Conservation (phyloP, 441 rosid genomes). For the Flueggea neowawraea region DNA sequence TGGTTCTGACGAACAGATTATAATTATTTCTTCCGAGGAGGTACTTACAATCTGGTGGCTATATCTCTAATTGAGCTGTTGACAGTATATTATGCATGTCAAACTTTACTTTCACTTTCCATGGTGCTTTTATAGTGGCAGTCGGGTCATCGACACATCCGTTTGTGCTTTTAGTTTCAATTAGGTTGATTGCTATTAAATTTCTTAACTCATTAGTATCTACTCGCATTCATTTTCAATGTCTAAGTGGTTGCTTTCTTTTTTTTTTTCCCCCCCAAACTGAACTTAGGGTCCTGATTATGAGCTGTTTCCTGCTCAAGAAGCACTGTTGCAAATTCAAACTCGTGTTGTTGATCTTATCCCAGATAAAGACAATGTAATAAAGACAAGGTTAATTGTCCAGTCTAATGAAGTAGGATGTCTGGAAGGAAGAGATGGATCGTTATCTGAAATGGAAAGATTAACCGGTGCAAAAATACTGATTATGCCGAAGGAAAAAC, state of each 20-base stretch:
- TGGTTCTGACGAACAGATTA: slow-evolving; percentile 89
- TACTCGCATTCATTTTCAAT: not conserved
- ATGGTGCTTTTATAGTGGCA: not conserved
- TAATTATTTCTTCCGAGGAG: slow-evolving; percentile 89
- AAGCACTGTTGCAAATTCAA: slow-evolving; percentile 95
- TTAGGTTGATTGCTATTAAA: too few species aligned
- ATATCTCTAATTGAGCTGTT: not conserved
- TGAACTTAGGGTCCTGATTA: slow-evolving; percentile 82
- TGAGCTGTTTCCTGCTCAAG: slow-evolving; percentile 96
- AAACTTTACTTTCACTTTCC: not conserved
- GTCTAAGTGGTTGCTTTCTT: not conserved
- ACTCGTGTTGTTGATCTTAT: slow-evolving; percentile 71
- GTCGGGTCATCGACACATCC: not conserved
- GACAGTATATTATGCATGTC: not conserved
- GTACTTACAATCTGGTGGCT: slow-evolving; percentile 23
- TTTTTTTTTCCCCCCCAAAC: slow-evolving; percentile 12
- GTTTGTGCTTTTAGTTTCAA: not conserved
- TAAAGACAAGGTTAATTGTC: slow-evolving; percentile 75
- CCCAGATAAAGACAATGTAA: slow-evolving; percentile 70
- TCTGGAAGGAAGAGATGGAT: slow-evolving; percentile 85
- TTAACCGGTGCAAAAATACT: slow-evolving; percentile 71
- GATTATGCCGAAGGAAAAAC: slow-evolving; percentile 67
- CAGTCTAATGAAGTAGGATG: slow-evolving; percentile 68
- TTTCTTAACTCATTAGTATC: too few species aligned
- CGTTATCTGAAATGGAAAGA: slow-evolving; percentile 65